Conservation (phyloP, 1,139 yeast species). For the Pneumocystis jirovecii region DNA sequence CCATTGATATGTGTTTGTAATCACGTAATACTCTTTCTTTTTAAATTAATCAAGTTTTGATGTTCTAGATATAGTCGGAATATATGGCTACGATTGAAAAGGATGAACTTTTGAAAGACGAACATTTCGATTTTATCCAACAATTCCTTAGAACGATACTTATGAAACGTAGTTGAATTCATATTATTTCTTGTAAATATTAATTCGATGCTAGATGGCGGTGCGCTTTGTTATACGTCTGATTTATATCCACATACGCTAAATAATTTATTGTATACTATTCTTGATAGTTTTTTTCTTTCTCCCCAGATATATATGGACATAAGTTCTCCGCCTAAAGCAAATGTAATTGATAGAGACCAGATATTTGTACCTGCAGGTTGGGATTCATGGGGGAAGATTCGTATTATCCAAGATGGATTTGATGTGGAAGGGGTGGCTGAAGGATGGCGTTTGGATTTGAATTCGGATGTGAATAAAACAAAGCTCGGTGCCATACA, state of each 20-base stretch:
- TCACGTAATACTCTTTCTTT: constrained; percentile 2
- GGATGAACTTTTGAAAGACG: constrained; percentile 16
- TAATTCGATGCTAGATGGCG: constrained; percentile 20
- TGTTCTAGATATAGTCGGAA: constrained; percentile 9
- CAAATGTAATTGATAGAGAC: constrained; percentile 25
- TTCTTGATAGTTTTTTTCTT: constrained; percentile 7
- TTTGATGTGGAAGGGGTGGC: constrained; percentile 17
- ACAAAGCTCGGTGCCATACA: background rate
- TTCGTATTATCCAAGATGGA: constrained; percentile 21
- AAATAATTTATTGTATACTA: background rate
- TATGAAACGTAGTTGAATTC: constrained; percentile 22
- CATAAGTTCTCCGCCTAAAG: constrained; percentile 12
- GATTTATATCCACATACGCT: background rate
- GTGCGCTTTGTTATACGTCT: constrained; percentile 10
- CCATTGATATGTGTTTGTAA: constrained; percentile 20
- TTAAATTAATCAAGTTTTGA: background rate
- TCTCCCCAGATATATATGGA: constrained; percentile 2
- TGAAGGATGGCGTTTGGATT: constrained; percentile 12
- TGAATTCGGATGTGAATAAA: constrained; percentile 5
- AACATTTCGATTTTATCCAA: constrained; percentile 33
- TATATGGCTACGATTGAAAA: constrained; percentile 10
- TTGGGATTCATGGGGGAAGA: constrained; percentile 28
- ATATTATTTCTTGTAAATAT: background rate
- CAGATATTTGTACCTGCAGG: constrained; percentile 32
- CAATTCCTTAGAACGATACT: constrained; percentile 40